Base-by-base conservation (phyloP, 306 rosid genomes). In the Gastrolobium villosum region DNA sequence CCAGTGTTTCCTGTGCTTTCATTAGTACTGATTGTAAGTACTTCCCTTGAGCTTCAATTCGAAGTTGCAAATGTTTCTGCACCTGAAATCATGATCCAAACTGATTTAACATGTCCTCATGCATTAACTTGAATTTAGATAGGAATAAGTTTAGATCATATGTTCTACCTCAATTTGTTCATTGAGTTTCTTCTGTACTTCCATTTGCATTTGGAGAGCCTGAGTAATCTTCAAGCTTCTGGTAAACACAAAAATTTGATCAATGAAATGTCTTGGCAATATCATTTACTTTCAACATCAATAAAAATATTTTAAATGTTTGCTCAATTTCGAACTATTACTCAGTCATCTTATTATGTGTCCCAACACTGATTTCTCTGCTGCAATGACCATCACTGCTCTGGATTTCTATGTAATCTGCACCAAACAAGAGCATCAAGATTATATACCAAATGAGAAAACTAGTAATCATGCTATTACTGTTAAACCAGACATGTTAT, bases 11-110 rank as follows among this genome's bases (percentile, higher is more conserved):
- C 31, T 89, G 94, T 14, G 98, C 98, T 61, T 91, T 93, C 80
- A 78, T 85, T 10, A 93, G 84, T 3, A 93, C 97, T 34, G 90
- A 82, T 14, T 91, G 94, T 67, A 93, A 82, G 70, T 93, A 93
- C 84, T 91, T 93, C 76, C 97, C 98, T 82, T 93, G 97, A 46
- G 98, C 93, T 87, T 93, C 98, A 10, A 93, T 91, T 70, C 93
- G 69, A 77, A 91, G 83, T 89, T 93, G 98, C 80, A 93, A 83
- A 82, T 87, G 98, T 57, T 87, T 93, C 64, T 93, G 98, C 10
- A 93, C 97, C 94, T 92, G 85, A 64, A 78, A 85, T 5, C 54
- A 56, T 41, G 31, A 71, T 39, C 59, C 75, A 11, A 10, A 37
- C 39, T 65, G 14, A 26, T 70, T 59, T 59, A 66, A 35, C 75